Conservation (phyloP, 352 stramenopile genomes). For the Phytophthora pini region DNA sequence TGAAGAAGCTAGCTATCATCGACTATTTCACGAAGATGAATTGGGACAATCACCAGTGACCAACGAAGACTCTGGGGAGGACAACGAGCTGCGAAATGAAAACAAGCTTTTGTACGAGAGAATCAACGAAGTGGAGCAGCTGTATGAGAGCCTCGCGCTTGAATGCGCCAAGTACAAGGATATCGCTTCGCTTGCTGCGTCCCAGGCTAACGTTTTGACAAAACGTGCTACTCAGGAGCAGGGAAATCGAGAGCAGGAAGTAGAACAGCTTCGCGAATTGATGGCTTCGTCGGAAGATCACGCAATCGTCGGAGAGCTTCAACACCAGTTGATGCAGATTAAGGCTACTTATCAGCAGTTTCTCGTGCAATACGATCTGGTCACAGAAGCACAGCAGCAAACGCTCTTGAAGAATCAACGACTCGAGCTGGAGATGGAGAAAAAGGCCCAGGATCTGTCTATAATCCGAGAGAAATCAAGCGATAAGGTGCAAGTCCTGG, state of each 20-base stretch:
- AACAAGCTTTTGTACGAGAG: constrained; percentile 70
- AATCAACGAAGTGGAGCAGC: constrained; percentile 75
- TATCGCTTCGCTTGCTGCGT: constrained; percentile 64
- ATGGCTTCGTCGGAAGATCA: constrained; percentile 90
- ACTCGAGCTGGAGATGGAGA: constrained; percentile 64
- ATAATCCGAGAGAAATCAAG: constrained; percentile 45
- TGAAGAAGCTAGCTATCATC: constrained; percentile 39
- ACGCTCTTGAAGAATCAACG: constrained; percentile 60
- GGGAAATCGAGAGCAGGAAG: constrained; percentile 58
- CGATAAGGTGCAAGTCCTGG: constrained; percentile 47
- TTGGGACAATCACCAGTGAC: constrained; percentile 1
- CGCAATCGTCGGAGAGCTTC: constrained; percentile 88
- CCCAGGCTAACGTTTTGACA: constrained; percentile 65
- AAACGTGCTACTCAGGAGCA: constrained; percentile 47
- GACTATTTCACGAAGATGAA: constrained; percentile 13
- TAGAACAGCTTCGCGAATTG: constrained; percentile 73
- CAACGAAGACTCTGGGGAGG: neutral
- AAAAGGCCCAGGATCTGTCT: constrained; percentile 41
- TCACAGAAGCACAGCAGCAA: constrained; percentile 60
- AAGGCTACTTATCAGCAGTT: constrained; percentile 88
- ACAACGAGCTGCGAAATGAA: constrained; percentile 52
- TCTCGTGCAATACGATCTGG: constrained; percentile 66
- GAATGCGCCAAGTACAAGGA: constrained; percentile 74
- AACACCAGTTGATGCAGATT: constrained; percentile 91
- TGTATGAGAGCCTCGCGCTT: constrained; percentile 70